These are phyloP conservation scores for Pseudisothecium myosuroides DNA, from an alignment of 225 moss, liverwort and hornwort genomes.

Conservation along the genomic window DNA sequence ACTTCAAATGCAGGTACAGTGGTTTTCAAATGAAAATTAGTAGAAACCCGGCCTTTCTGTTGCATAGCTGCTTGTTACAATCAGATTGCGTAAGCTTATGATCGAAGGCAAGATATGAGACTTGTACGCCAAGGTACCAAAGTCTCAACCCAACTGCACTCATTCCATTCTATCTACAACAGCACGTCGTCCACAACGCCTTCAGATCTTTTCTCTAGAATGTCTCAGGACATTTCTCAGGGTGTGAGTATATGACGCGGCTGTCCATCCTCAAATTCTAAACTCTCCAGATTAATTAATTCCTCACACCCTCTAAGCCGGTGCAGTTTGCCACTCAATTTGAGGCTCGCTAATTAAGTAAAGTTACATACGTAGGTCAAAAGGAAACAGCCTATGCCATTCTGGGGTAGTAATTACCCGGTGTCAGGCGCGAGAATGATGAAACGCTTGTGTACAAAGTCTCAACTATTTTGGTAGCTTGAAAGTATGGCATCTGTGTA, in stretches of 20 bases:
- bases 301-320: slow-evolving; percentile 28
- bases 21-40: background rate
- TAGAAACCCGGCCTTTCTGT: background rate
- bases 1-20: background rate
- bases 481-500: slow-evolving; percentile 90
- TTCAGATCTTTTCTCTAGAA: background rate
- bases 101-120: background rate
- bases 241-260: background rate
- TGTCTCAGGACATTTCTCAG: background rate
- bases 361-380: slow-evolving; percentile 15
- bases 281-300: slow-evolving; percentile 2
- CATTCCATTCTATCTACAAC: slow-evolving; percentile 9
- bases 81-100: background rate
- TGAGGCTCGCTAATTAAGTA: slow-evolving; percentile 7
- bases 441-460: slow-evolving; percentile 35
- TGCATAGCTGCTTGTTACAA: background rate
- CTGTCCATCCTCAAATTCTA: background rate
- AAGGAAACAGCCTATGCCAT: slow-evolving; percentile 24
- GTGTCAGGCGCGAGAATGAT: slow-evolving; percentile 4
- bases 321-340: slow-evolving; percentile 30
- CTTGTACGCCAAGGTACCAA: background rate
- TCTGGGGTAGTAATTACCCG: slow-evolving; percentile 5
- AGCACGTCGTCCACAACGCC: background rate
- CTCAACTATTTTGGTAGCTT: slow-evolving; percentile 77
- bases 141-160: slow-evolving; percentile 3